Evolutionary conservation across 768 basidiomycete genomes (phyloP).

Genomic region (Mrakia frigida): DNA sequence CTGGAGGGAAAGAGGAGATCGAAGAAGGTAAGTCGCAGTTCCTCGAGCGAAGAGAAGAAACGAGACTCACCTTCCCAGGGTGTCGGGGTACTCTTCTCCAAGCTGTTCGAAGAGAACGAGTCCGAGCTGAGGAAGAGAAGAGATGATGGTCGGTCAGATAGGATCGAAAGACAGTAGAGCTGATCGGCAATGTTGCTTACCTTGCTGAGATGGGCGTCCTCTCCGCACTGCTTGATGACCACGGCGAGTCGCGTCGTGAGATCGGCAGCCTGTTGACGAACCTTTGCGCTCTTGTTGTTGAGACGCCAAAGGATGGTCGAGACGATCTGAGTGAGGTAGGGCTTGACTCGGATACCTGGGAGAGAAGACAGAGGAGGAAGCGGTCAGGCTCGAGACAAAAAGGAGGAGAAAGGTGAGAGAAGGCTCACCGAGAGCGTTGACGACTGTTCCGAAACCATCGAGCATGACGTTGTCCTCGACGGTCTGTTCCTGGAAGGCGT

Average conservation of each 20-base stretch:
- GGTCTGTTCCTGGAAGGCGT: conserved; percentile 99
- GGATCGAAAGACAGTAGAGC: background rate
- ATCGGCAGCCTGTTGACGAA: conserved; percentile 98
- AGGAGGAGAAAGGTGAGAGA: background rate
- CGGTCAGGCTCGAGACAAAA: background rate
- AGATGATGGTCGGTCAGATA: background rate
- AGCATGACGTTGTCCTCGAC: conserved; percentile 99
- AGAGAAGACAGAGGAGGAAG: background rate
- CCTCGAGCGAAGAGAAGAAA: background rate
- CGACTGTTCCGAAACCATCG: conserved; percentile 95
- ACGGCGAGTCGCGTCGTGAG: conserved; percentile 90
- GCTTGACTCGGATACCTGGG: conserved; percentile 85
- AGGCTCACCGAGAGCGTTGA: conserved; percentile 70
- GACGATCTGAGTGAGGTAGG: conserved; percentile 96
- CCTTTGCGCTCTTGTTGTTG: conserved; percentile 99
- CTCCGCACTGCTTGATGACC: conserved; percentile 97
- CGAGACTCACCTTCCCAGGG: conserved; percentile 61
- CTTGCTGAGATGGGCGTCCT: conserved; percentile 90
- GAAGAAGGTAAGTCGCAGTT: background rate
- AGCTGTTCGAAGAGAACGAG: conserved; percentile 96
- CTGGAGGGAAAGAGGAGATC: conserved; percentile 47
- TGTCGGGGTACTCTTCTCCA: conserved; percentile 99
- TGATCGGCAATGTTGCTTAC: background rate
- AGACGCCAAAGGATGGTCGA: conserved; percentile 98
- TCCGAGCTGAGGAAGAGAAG: conserved; percentile 53